Evolutionary conservation across 176 grass and related monocot genomes (phyloP), one percentile per base, ranked within the genome.

Genomic region (Musa troglodytarum): DNA sequence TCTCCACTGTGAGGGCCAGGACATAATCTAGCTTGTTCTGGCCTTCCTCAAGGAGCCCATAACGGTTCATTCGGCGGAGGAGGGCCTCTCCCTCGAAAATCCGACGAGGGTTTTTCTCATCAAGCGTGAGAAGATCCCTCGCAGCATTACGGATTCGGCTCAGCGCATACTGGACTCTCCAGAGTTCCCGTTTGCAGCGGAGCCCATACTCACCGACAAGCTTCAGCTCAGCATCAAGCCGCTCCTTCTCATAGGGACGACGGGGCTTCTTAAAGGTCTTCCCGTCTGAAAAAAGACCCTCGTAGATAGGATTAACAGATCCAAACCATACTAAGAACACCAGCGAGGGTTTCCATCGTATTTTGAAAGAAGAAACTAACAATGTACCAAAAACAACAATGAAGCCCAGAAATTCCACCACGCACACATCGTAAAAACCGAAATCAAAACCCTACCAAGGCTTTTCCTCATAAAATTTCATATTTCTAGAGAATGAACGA

Each of bases 221-320:
- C 74, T 88, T 92, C 22, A 92, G 80, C 20, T 92, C 85, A 19
- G 86, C 79, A 54, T 92, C 89, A 22, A 83, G 83, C 23, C 89
- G 89, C 65, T 92, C 89, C 78, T 92, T 92, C 89, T 92, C 83
- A 53, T 92, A 88, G 0, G 89, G 86, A 11, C 89, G 86, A 11
- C 89, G 83, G 59, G 86, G 89, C 53, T 86, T 92, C 77, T 92
- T 92, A 57, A 92, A 92, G 50, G 89, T 88, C 74, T 92, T 92
- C 43, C 86, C 86, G 79, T 89, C 87, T 89, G 67, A 50, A 14
- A 52, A 24, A 78, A 12, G 11, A 5, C 11, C 25, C 16, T 29
- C 13, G 15, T 49, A 23, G 49, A 3, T 51, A 13, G 1, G 22
- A 21, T 14, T 11, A 34, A 67, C 54, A 72, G 20, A 53, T 72